phyloP scores from a whole-genome alignment of 257 asterid species.

The Solanum bulbocastanum region DNA sequence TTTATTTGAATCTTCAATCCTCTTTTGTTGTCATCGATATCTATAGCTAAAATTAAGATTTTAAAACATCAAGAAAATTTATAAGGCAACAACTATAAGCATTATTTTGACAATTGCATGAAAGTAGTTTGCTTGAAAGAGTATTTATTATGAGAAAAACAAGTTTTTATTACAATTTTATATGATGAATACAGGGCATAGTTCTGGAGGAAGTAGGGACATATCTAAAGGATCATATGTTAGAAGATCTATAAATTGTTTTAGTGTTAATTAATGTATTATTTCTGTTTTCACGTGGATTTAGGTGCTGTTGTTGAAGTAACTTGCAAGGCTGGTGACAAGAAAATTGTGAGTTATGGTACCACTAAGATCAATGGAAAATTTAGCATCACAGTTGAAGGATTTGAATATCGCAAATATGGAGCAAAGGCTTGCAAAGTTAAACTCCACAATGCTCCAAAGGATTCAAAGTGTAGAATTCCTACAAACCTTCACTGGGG shows the following conservation, averaged over 20 bases:
- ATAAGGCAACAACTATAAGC: not conserved
- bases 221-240: not conserved
- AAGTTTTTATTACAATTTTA: not conserved
- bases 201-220: not conserved
- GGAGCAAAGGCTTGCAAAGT: not conserved
- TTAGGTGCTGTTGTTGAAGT: conserved; percentile 63
- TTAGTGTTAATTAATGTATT: not conserved
- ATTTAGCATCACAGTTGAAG: conserved; percentile 35
- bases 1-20: not conserved
- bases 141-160: not conserved
- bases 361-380: conserved; percentile 57
- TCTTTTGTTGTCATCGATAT: not conserved
- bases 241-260: not conserved
- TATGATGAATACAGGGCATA: not conserved
- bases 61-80: not conserved
- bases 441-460: conserved; percentile 25
- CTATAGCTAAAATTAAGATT: not conserved
- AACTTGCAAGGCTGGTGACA: conserved; percentile 7
- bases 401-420: not conserved
- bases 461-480: conserved; percentile 43
- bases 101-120: not conserved
- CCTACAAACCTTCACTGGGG: conserved; percentile 48
- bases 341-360: conserved; percentile 47
- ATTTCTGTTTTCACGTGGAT: not conserved
- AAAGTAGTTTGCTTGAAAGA: not conserved